Evolutionary conservation across 495 filamentous ascomycete species (phyloP).

Genomic region (Pseudomonodictys pantanalensis): DNA sequence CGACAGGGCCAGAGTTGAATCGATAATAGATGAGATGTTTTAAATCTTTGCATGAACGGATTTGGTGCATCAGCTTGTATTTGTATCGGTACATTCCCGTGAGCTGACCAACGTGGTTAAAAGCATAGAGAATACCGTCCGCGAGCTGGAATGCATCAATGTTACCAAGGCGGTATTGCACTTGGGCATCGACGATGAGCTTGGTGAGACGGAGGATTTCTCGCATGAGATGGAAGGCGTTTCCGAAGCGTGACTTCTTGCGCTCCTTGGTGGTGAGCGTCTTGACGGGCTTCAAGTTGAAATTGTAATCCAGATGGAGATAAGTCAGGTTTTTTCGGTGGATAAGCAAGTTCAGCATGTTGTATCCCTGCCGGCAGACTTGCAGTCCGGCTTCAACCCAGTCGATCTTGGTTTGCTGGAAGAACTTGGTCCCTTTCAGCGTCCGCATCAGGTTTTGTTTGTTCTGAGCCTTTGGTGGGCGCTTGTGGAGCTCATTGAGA

Average conservation of each 20-base stretch:
- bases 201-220: constrained; percentile 98
- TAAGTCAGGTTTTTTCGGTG: constrained; percentile 99
- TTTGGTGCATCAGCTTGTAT: constrained; percentile 99
- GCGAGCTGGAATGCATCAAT: constrained; percentile 99
- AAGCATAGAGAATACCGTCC: constrained; percentile 96
- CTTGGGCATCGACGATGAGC: constrained; percentile 97
- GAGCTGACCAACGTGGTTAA: constrained; percentile 98
- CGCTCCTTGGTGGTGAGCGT: constrained; percentile 98
- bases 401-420: constrained; percentile 98
- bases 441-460: constrained; percentile 89
- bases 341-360: constrained; percentile 98
- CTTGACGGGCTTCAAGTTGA: constrained; percentile 99
- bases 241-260: constrained; percentile 99
- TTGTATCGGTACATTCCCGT: constrained; percentile 99
- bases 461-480: constrained; percentile 88
- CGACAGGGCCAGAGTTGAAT: constrained; percentile 96
- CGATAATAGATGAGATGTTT: constrained; percentile 99
- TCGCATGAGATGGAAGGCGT: constrained; percentile 98
- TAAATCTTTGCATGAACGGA: constrained; percentile 97
- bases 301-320: constrained; percentile 98
- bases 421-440: constrained; percentile 95
- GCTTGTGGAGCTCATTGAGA: constrained; percentile 94
- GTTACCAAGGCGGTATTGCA: constrained; percentile 96
- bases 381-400: constrained; percentile 99
- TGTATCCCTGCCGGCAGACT: constrained; percentile 97